A percentile compares a stretch with the other conserved stretches of the same genome.
Evolutionary conservation across 2,329 filamentous ascomycete species (phyloP).

Genomic region (Trichophyton rubrum): DNA sequence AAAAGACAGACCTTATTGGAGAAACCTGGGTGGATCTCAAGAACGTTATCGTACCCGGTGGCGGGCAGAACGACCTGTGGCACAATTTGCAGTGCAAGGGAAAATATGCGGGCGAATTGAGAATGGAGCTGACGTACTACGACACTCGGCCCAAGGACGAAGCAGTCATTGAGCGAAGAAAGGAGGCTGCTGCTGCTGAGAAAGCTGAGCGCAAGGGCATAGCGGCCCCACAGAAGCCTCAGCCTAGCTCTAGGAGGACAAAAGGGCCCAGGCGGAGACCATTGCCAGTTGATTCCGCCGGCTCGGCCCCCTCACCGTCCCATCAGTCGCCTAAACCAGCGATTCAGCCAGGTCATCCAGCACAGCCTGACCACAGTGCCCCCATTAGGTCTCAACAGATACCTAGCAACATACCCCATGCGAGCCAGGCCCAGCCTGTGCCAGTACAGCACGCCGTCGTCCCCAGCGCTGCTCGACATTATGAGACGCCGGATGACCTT

Average conservation of each 20-base stretch:
- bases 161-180: slow-evolving; percentile 44
- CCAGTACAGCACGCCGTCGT: slow-evolving; percentile 22
- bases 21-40: slow-evolving; percentile 82
- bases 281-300: slow-evolving; percentile 64
- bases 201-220: slow-evolving; percentile 18
- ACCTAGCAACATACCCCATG: not conserved
- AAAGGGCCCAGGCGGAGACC: slow-evolving; percentile 69
- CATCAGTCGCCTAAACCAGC: not conserved
- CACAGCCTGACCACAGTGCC: not conserved
- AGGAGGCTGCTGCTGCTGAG: slow-evolving; percentile 25
- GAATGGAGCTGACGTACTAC: slow-evolving; percentile 94
- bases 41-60: slow-evolving; percentile 67
- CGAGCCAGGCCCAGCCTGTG: slow-evolving; percentile 17
- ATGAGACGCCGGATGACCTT: slow-evolving; percentile 22
- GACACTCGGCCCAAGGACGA: slow-evolving; percentile 79
- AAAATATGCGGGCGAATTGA: slow-evolving; percentile 90
- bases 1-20: slow-evolving; percentile 91
- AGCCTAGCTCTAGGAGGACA: slow-evolving; percentile 40
- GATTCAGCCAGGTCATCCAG: not conserved
- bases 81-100: slow-evolving; percentile 75
- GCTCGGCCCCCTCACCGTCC: slow-evolving; percentile 31
- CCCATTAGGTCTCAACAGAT: not conserved
- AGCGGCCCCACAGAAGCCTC: slow-evolving; percentile 4
- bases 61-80: slow-evolving; percentile 91
- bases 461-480: slow-evolving; percentile 15